phyloP scores from a whole-genome alignment of 75 land plant species.

The Larix kaempferi region DNA sequence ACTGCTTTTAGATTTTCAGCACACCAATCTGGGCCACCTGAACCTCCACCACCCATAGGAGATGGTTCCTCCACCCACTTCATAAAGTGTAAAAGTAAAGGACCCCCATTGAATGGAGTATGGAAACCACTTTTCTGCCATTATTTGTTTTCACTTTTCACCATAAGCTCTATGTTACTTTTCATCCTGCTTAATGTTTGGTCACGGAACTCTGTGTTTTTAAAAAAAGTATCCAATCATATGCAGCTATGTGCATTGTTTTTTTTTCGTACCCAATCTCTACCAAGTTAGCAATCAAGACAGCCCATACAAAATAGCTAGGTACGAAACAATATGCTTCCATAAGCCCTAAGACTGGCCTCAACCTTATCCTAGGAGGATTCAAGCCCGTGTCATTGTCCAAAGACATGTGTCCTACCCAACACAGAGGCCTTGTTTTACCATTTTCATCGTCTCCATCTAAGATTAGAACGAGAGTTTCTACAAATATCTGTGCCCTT shows the following conservation, averaged over 20 bases:
- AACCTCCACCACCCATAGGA: constrained; percentile 85
- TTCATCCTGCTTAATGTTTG: constrained; percentile 71
- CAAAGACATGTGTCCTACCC: constrained; percentile 78
- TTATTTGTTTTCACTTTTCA: constrained; percentile 40
- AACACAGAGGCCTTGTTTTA: constrained; percentile 60
- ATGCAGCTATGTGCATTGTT: constrained; percentile 71
- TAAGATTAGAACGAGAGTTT: too few relatives aligned
- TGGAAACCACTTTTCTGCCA: constrained; percentile 62
- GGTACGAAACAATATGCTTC: constrained; percentile 77
- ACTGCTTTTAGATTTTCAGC: constrained; percentile 70
- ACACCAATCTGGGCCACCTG: constrained; percentile 80
- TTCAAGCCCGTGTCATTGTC: constrained; percentile 80
- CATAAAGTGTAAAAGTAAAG: constrained; percentile 80
- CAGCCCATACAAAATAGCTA: constrained; percentile 85
- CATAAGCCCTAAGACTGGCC: constrained; percentile 61
- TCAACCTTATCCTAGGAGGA: constrained; percentile 68
- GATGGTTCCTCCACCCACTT: constrained; percentile 88
- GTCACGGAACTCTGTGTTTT: constrained; percentile 85
- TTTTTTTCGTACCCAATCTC: constrained; percentile 76
- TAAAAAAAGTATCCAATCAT: constrained; percentile 85
- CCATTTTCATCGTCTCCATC: too few relatives aligned
- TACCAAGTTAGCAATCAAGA: constrained; percentile 73
- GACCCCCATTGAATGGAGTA: constrained; percentile 88
- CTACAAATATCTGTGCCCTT: constrained; percentile 93
- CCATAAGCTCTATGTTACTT: constrained; percentile 68